A percentile compares a stretch with the other conserved stretches of the same genome.
Conservation (phyloP, 2,329 filamentous ascomycete genomes). For the Ophiostoma himal-ulmi region DNA sequence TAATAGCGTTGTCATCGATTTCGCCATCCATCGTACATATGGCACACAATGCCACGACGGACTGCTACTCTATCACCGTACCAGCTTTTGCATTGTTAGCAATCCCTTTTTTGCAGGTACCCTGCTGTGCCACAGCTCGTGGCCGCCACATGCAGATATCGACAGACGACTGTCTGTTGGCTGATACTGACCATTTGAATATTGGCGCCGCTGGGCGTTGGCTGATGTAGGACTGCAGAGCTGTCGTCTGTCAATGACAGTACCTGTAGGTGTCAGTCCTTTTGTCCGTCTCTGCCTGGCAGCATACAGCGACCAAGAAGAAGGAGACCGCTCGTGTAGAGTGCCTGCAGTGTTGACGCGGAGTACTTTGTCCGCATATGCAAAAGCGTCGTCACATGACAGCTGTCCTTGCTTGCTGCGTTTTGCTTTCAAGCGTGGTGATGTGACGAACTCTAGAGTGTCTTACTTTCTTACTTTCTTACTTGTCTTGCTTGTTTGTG, state of each 20-base stretch:
- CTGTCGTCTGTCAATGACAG: background rate
- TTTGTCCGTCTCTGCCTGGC: background rate
- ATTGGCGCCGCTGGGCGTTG: background rate
- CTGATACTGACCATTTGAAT: background rate
- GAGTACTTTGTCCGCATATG: constrained; percentile 8
- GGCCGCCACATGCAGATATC: background rate
- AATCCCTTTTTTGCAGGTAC: no score
- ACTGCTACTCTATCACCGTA: background rate
- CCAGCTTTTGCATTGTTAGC: no score
- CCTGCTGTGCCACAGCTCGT: background rate
- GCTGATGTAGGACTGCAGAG: background rate
- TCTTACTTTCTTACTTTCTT: background rate
- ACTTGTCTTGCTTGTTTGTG: background rate
- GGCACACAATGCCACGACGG: background rate
- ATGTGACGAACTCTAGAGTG: background rate
- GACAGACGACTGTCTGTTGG: no score
- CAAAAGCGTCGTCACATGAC: background rate
- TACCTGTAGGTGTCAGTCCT: background rate
- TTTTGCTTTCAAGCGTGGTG: background rate
- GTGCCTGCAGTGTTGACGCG: background rate
- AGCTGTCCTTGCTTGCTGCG: background rate
- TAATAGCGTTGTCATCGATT: background rate
- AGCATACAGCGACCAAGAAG: no score
- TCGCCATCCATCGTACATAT: background rate
- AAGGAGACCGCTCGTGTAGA: background rate